Percentiles rank a stretch among this genome's conserved stretches.
phyloP scores from a whole-genome alignment of 306 rosid species.

The Cucurbita moschata region DNA sequence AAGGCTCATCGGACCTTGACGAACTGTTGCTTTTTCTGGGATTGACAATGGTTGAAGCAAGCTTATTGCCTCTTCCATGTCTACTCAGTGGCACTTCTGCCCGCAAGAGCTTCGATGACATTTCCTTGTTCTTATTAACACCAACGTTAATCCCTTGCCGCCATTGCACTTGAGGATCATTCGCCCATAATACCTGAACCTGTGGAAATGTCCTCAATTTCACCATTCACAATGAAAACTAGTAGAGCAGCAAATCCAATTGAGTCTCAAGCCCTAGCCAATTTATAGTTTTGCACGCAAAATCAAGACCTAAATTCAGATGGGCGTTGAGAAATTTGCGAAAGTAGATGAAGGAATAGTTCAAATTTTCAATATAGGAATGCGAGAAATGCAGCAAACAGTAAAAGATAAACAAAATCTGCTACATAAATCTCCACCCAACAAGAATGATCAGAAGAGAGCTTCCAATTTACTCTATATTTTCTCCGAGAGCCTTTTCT shows the following conservation, averaged over 20 bases:
- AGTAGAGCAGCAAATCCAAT: not conserved
- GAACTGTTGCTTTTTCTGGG: slow-evolving; percentile 24
- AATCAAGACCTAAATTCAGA: not conserved
- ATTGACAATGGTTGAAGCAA: slow-evolving; percentile 55
- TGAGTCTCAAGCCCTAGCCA: not conserved
- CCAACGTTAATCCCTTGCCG: slow-evolving; percentile 64
- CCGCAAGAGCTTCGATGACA: slow-evolving; percentile 62
- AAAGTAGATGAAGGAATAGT: not conserved
- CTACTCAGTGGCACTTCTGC: slow-evolving; percentile 69
- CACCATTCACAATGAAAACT: not conserved
- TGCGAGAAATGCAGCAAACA: not conserved
- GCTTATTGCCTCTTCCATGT: slow-evolving; percentile 66
- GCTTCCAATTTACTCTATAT: not conserved
- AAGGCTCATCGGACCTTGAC: slow-evolving; percentile 37
- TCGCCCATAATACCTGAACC: slow-evolving; percentile 84
- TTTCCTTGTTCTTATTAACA: slow-evolving; percentile 28
- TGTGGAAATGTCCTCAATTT: slow-evolving; percentile 10
- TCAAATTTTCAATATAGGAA: not conserved
- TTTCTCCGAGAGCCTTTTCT: not conserved
- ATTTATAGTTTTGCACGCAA: not conserved
- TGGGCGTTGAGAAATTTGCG: not conserved
- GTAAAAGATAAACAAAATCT: not conserved
- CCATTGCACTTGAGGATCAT: slow-evolving; percentile 75
- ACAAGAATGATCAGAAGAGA: not conserved
- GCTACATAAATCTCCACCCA: not conserved